phyloP scores from a whole-genome alignment of 1,139 yeast genomes.

The Hansenula sp. region DNA sequence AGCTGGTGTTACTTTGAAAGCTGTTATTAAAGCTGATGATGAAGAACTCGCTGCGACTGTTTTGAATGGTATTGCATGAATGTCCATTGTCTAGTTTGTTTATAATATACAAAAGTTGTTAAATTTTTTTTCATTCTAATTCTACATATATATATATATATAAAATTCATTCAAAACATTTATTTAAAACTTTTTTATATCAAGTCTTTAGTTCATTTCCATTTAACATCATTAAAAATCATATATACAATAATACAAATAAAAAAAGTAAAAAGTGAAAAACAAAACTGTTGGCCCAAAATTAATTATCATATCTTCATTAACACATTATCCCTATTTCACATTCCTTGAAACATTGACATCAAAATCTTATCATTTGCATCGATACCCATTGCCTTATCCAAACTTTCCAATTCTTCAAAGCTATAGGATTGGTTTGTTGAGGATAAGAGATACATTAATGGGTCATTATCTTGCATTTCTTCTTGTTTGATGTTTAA shows the following conservation, averaged over 20 bases:
- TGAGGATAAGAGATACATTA: constrained; percentile 17
- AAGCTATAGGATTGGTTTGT: constrained; percentile 15
- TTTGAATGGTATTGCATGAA: constrained; percentile 33
- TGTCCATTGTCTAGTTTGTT: neutral
- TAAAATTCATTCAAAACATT: no score
- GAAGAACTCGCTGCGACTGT: constrained; percentile 44
- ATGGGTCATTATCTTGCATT: constrained; percentile 16
- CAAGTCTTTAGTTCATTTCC: no score
- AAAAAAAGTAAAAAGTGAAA: no score
- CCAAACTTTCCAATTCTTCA: constrained; percentile 23
- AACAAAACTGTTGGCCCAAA: no score
- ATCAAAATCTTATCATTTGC: constrained; percentile 20
- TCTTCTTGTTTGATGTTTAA: constrained; percentile 1
- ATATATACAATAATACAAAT: no score
- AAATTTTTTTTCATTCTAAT: no score
- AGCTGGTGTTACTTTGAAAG: constrained; percentile 75
- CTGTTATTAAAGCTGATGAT: constrained; percentile 65
- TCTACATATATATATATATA: no score
- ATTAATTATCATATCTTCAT: no score
- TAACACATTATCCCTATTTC: no score
- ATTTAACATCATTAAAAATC: no score
- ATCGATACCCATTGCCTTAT: constrained; percentile 25
- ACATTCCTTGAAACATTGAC: constrained; percentile 21
- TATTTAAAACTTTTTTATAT: no score
- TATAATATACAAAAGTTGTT: no score